Evolutionary conservation across 2,329 filamentous ascomycete genomes (phyloP).

Genomic region (Zymoseptoria tritici): DNA sequence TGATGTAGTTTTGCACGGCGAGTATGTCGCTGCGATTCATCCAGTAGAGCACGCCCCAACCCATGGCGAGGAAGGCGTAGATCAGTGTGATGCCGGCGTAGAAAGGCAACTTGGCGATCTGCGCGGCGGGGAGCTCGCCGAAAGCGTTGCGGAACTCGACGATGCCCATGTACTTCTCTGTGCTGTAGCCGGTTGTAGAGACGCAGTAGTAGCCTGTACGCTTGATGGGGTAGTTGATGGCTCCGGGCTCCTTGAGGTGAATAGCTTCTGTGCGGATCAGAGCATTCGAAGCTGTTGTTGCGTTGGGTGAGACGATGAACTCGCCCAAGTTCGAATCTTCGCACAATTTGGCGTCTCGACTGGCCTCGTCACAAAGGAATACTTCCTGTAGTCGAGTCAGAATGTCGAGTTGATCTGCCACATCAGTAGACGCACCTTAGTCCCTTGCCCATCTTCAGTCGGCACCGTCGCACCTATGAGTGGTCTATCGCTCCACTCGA

Average conservation of each 20-base stretch:
- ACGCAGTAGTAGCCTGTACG: slow-evolving; percentile 97
- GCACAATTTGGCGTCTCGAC: slow-evolving; percentile 63
- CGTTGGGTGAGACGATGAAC: slow-evolving; percentile 74
- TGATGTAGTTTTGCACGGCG: slow-evolving; percentile 98
- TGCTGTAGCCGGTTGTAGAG: slow-evolving; percentile 63
- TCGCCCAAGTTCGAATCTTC: slow-evolving; percentile 69
- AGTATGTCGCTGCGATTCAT: slow-evolving; percentile 91
- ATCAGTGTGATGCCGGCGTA: slow-evolving; percentile 91
- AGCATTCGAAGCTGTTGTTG: slow-evolving; percentile 61
- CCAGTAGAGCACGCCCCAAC: slow-evolving; percentile 93
- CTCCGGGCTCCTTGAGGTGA: slow-evolving; percentile 65
- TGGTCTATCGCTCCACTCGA: slow-evolving; percentile 83
- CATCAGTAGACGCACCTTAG: slow-evolving; percentile 38
- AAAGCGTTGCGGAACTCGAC: slow-evolving; percentile 94
- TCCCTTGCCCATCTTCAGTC: slow-evolving; percentile 24
- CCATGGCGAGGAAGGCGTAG: slow-evolving; percentile 78
- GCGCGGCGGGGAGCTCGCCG: slow-evolving; percentile 87
- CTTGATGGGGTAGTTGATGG: slow-evolving; percentile 74
- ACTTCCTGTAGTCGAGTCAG: slow-evolving; percentile 42
- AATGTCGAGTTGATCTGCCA: neutral
- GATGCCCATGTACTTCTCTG: slow-evolving; percentile 63
- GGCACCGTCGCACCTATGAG: slow-evolving; percentile 64
- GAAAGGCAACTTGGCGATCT: slow-evolving; percentile 95
- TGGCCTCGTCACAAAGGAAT: slow-evolving; percentile 69
- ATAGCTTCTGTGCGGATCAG: slow-evolving; percentile 73